A percentile compares a stretch with the other conserved stretches of the same genome.
Evolutionary conservation across 176 grass and related monocot genomes (phyloP).

Genomic region (Puccinellia tenuiflora): DNA sequence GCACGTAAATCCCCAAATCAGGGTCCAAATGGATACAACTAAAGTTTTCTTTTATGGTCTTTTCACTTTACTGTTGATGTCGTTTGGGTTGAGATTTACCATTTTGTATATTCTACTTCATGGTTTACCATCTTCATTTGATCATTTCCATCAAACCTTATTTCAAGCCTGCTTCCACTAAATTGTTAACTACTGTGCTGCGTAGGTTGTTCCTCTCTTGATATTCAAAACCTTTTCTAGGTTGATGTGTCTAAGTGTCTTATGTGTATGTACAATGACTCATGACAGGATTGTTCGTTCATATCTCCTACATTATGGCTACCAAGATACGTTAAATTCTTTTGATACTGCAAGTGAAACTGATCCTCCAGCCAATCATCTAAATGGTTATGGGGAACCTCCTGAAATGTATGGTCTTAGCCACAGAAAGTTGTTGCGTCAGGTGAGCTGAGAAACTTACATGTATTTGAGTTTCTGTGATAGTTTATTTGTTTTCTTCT

Average conservation of each 20-base stretch:
- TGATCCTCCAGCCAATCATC: conserved; percentile 40
- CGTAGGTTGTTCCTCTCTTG: background rate
- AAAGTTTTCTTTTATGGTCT: background rate
- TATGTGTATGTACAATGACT: conserved; percentile 9
- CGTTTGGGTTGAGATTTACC: background rate
- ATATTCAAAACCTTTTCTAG: conserved; percentile 21
- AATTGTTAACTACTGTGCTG: background rate
- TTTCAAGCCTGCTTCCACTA: background rate
- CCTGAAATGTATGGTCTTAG: conserved; percentile 84
- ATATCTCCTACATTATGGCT: conserved; percentile 96
- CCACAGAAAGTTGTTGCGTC: conserved; percentile 82
- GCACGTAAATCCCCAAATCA: background rate
- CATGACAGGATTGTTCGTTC: conserved; percentile 85
- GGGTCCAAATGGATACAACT: background rate
- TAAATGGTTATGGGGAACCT: conserved; percentile 73
- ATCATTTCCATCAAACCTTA: conserved; percentile 10
- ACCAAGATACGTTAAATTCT: conserved; percentile 94
- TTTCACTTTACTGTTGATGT: background rate
- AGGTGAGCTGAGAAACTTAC: conserved; percentile 46
- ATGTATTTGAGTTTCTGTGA: background rate
- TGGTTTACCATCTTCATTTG: background rate
- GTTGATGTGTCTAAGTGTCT: background rate
- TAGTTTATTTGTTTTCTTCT: background rate
- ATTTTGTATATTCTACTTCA: background rate
- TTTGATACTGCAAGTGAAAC: conserved; percentile 78